A percentile compares a stretch with the other conserved stretches of the same genome.
Evolutionary conservation across 768 basidiomycete genomes (phyloP).

Genomic region (Gymnopilus junonius): DNA sequence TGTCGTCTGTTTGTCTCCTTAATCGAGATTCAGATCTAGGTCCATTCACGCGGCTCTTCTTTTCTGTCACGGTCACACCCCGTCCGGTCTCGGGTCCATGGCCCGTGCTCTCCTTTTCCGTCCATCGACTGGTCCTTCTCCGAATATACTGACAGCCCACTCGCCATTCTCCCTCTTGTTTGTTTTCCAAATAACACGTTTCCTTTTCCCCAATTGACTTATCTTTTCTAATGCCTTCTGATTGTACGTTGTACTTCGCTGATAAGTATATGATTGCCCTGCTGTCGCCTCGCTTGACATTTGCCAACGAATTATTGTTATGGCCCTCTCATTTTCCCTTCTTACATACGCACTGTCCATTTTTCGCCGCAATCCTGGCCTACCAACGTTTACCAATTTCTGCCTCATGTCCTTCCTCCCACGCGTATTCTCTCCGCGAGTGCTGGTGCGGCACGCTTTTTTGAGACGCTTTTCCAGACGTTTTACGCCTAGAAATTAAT

Average conservation of each 20-base stretch:
- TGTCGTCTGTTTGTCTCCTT: constrained; percentile 5
- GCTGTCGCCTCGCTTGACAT: not conserved
- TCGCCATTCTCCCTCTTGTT: too few species aligned
- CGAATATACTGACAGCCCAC: too few species aligned
- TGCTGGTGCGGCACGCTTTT: not conserved
- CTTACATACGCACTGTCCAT: not conserved
- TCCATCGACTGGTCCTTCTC: not conserved
- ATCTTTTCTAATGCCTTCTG: not conserved
- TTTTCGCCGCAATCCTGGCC: not conserved
- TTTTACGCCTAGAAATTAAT: not conserved
- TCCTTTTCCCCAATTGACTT: constrained; percentile 1
- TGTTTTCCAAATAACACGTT: constrained; percentile 2
- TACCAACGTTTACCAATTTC: not conserved
- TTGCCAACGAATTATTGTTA: not conserved
- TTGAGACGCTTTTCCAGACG: not conserved
- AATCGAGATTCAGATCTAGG: constrained; percentile 1
- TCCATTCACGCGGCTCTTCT: constrained; percentile 4
- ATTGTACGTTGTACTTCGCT: not conserved
- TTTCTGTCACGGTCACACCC: constrained; percentile 2
- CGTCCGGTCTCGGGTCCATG: constrained; percentile 8
- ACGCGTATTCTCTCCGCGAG: not conserved
- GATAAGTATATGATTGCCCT: not conserved
- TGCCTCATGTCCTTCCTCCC: constrained; percentile 3
- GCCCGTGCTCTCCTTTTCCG: constrained; percentile 4
- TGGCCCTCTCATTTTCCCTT: not conserved